Conservation (phyloP, 2,329 filamentous ascomycete species). For the Paecilomyces fulvus region DNA sequence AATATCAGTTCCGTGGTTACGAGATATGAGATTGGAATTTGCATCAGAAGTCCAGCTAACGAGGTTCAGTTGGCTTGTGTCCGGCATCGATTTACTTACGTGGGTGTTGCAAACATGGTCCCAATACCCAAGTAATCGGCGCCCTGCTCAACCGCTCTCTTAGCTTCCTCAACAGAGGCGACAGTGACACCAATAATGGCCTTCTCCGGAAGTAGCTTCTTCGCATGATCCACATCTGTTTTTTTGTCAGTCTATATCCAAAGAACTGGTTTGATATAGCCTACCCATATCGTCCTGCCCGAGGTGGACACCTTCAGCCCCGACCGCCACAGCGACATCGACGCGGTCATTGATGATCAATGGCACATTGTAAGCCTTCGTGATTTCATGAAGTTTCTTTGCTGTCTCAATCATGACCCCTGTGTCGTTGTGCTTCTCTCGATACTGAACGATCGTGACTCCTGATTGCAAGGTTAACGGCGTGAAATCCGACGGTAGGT, state of each 20-base stretch:
- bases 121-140: slow-evolving; percentile 89
- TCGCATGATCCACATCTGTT: slow-evolving; percentile 55
- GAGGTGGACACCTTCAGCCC: slow-evolving; percentile 86
- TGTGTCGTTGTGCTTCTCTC: slow-evolving; percentile 78
- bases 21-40: background rate
- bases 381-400: slow-evolving; percentile 61
- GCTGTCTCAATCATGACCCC: slow-evolving; percentile 62
- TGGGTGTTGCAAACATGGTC: slow-evolving; percentile 77
- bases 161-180: slow-evolving; percentile 64
- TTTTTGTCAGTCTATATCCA: slow-evolving; percentile 2
- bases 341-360: slow-evolving; percentile 89
- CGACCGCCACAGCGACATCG: slow-evolving; percentile 76
- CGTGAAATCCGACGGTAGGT: background rate
- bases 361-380: slow-evolving; percentile 59
- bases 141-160: slow-evolving; percentile 62
- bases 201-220: slow-evolving; percentile 61
- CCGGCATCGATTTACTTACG: slow-evolving; percentile 45
- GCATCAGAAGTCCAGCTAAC: background rate
- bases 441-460: slow-evolving; percentile 78
- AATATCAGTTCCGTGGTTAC: too few relatives aligned
- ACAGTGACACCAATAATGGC: slow-evolving; percentile 86
- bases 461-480: slow-evolving; percentile 28
- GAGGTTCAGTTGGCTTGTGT: background rate
- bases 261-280: slow-evolving; percentile 14
- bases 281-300: slow-evolving; percentile 87